Evolutionary conservation across 2,329 filamentous ascomycete species (phyloP), one percentile per base, ranked within the genome.

Genomic region (Colletotrichum liriopes): DNA sequence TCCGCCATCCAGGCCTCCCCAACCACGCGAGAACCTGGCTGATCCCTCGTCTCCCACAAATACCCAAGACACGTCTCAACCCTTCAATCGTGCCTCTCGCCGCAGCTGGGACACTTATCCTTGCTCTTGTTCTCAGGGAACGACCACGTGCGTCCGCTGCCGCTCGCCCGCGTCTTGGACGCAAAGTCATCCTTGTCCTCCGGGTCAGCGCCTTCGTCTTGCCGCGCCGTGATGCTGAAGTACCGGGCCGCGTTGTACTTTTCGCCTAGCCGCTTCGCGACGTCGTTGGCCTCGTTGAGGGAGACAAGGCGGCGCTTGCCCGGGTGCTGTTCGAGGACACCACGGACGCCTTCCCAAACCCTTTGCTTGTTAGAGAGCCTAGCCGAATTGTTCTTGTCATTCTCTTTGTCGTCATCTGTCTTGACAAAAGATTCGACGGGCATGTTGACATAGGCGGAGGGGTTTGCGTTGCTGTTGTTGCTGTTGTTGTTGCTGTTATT

Each of bases 241-340:
- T 84, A 83, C 8, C 82, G 78, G 11, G 79, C 81, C 5, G 75
- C 72, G 32, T 78, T 77, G 74, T 86, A 84, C 77, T 81, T 86
- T 79, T 90, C 87, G 68, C 87, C 86, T 18, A 90, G 79, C 37
- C 88, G 81, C 77, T 84, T 87, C 54, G 88, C 88, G 74, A 90
- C 88, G 76, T 91, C 88, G 76, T 89, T 90, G 61, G 88, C 88
- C 76, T 90, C 87, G 76, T 86, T 84, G 59, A 90, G 81, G 72
- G 85, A 88, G 61, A 89, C 87, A 20, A 90, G 83, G 3, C 84
- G 84, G 37, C 88, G 84, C 74, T 83, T 84, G 41, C 77, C 81
- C 37, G 79, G 77, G 43, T 80, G 72, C 29, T 76, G 69, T 35
- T 78, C 74, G 16, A 79, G 71, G 3, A 78, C 52, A 9, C 77